Evolutionary conservation across 2,329 filamentous ascomycete genomes (phyloP).

Genomic region (Diaporthe nobilis): DNA sequence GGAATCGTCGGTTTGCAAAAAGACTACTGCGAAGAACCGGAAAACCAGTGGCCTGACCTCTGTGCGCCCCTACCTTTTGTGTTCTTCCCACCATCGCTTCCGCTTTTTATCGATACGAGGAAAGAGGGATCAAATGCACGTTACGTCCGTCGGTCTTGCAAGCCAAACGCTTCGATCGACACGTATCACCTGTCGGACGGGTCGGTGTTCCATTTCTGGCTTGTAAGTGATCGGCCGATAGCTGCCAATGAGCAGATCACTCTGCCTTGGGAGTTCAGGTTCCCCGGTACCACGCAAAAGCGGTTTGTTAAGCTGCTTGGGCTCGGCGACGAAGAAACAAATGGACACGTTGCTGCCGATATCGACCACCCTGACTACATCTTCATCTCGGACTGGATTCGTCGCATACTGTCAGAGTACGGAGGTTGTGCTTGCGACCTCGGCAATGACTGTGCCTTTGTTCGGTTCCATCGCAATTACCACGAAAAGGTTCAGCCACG

Average conservation of each 20-base stretch:
- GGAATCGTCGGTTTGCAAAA: slow-evolving; percentile 82
- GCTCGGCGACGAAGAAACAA: slow-evolving; percentile 71
- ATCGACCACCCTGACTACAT: slow-evolving; percentile 73
- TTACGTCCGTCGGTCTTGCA: slow-evolving; percentile 93
- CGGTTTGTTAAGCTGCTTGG: slow-evolving; percentile 73
- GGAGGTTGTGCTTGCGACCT: slow-evolving; percentile 83
- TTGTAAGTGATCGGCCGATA: slow-evolving; percentile 86
- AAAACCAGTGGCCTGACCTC: slow-evolving; percentile 78
- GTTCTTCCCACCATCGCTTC: slow-evolving; percentile 89
- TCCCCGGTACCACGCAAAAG: slow-evolving; percentile 66
- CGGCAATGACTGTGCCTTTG: slow-evolving; percentile 74
- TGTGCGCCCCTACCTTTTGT: slow-evolving; percentile 79
- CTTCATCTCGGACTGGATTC: slow-evolving; percentile 74
- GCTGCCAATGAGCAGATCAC: slow-evolving; percentile 74
- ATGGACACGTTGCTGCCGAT: slow-evolving; percentile 64
- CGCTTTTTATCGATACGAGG: slow-evolving; percentile 93
- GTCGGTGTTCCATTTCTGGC: slow-evolving; percentile 91
- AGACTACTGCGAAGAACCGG: slow-evolving; percentile 76
- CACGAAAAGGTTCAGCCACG: slow-evolving; percentile 61
- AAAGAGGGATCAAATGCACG: slow-evolving; percentile 88
- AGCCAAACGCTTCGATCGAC: slow-evolving; percentile 89
- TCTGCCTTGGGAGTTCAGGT: slow-evolving; percentile 77
- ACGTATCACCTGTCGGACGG: slow-evolving; percentile 82
- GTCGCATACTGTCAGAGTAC: slow-evolving; percentile 80
- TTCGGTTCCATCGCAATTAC: slow-evolving; percentile 73